Evolutionary conservation across 306 rosid genomes (phyloP).

Genomic region (Castanea sativa): DNA sequence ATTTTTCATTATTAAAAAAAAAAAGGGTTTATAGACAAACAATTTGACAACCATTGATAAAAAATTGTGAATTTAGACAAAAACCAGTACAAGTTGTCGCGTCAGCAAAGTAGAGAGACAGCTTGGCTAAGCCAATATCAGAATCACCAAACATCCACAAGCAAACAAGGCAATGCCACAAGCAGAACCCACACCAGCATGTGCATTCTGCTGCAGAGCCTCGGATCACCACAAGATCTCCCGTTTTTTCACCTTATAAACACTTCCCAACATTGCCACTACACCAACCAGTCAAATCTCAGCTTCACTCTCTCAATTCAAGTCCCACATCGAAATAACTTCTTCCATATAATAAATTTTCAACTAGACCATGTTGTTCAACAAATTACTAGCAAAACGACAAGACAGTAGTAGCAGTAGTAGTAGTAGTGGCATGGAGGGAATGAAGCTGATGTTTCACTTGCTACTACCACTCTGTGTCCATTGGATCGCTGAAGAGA

Average conservation of each 20-base stretch:
- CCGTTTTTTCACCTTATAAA: not conserved
- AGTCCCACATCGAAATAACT: too few species aligned
- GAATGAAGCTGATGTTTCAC: constrained; percentile 53
- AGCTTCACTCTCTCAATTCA: not conserved
- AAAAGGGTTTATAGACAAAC: too few species aligned
- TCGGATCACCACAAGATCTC: not conserved
- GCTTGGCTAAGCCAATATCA: too few species aligned
- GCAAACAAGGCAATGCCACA: constrained; percentile 9
- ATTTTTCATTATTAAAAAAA: too few species aligned
- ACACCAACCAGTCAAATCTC: not conserved
- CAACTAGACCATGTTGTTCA: not conserved
- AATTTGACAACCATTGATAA: too few species aligned
- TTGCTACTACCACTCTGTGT: constrained; percentile 62
- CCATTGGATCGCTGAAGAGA: constrained; percentile 82
- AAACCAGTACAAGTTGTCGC: too few species aligned
- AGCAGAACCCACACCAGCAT: constrained; percentile 22
- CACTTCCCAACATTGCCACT: not conserved
- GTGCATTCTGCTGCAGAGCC: not conserved
- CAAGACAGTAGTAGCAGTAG: not conserved
- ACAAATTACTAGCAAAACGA: not conserved
- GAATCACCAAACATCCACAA: too few species aligned
- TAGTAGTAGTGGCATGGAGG: constrained; percentile 4
- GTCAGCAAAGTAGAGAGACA: too few species aligned
- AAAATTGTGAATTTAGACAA: too few species aligned
- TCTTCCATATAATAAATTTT: too few species aligned